These are phyloP conservation scores for Durotheca rogersii DNA, from an alignment of 495 filamentous ascomycete species.

Conservation along the genomic window DNA sequence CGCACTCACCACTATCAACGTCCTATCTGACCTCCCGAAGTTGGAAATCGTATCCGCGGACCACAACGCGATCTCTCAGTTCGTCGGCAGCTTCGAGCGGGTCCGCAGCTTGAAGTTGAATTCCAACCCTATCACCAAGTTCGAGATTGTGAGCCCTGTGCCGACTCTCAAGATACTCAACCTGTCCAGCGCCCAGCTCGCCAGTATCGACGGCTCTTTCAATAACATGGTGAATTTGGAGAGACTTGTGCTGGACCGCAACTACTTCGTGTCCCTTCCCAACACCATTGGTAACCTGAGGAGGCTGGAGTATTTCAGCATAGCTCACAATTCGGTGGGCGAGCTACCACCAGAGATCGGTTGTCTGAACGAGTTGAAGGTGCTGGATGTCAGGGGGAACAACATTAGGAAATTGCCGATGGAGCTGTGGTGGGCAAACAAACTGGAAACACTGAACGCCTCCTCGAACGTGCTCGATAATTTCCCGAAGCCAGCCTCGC, in stretches of 20 bases:
- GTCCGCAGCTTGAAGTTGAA: conserved; percentile 83
- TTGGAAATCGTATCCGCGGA: conserved; percentile 84
- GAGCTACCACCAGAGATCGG: conserved; percentile 84
- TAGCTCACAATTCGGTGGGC: conserved; percentile 83
- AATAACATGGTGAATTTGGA: conserved; percentile 82
- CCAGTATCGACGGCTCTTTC: conserved; percentile 82
- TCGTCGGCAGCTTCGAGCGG: conserved; percentile 80
- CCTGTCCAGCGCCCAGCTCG: conserved; percentile 81
- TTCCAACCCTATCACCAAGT: conserved; percentile 90
- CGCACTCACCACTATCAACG: conserved; percentile 77
- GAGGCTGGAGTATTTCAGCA: conserved; percentile 86
- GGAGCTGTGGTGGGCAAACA: conserved; percentile 89
- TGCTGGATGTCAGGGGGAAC: conserved; percentile 86
- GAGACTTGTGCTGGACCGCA: conserved; percentile 87
- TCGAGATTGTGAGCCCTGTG: conserved; percentile 73
- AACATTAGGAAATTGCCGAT: conserved; percentile 84
- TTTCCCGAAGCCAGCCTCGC: conserved; percentile 81
- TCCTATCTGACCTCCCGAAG: conserved; percentile 76
- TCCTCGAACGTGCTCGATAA: conserved; percentile 88
- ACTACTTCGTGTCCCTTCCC: conserved; percentile 89
- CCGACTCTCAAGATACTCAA: conserved; percentile 83
- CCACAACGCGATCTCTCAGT: conserved; percentile 87
- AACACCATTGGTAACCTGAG: conserved; percentile 78
- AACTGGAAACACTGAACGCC: conserved; percentile 87
- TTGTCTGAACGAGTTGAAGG: conserved; percentile 75